phyloP scores from a whole-genome alignment of 1,139 yeast genomes.

The Debaryomycetaceae sp. region DNA sequence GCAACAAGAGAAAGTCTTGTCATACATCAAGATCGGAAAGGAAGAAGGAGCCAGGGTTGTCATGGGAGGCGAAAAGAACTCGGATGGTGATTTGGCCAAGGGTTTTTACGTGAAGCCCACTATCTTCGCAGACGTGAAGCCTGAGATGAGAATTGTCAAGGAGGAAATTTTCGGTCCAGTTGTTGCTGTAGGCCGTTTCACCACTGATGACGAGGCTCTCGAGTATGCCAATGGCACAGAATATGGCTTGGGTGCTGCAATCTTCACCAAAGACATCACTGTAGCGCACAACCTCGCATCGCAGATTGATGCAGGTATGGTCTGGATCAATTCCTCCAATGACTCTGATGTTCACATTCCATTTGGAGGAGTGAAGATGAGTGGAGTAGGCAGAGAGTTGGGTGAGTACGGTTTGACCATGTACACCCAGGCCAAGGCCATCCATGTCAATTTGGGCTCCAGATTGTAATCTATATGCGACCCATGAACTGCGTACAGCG shows the following conservation, averaged over 20 bases:
- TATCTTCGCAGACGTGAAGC: slow-evolving; percentile 50
- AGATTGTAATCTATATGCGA: slow-evolving; percentile 11
- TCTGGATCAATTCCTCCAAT: slow-evolving; percentile 66
- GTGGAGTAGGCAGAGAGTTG: slow-evolving; percentile 86
- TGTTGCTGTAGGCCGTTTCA: slow-evolving; percentile 49
- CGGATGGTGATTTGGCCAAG: slow-evolving; percentile 31
- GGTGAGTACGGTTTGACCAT: slow-evolving; percentile 77
- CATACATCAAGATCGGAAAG: slow-evolving; percentile 50
- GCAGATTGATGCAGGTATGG: slow-evolving; percentile 51
- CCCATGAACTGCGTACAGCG: too few relatives aligned
- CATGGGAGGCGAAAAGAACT: slow-evolving; percentile 44
- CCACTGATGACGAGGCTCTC: slow-evolving; percentile 52
- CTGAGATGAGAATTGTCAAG: slow-evolving; percentile 49
- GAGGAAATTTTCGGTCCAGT: slow-evolving; percentile 66
- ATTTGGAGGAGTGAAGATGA: slow-evolving; percentile 74
- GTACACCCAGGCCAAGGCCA: slow-evolving; percentile 78
- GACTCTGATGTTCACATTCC: slow-evolving; percentile 76
- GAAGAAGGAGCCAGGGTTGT: slow-evolving; percentile 54
- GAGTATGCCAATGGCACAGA: slow-evolving; percentile 48
- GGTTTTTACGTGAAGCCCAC: slow-evolving; percentile 56
- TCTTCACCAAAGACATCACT: slow-evolving; percentile 59
- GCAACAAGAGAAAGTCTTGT: slow-evolving; percentile 61
- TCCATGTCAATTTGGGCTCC: slow-evolving; percentile 60
- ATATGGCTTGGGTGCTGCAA: slow-evolving; percentile 69
- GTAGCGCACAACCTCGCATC: slow-evolving; percentile 45